Base-by-base conservation (phyloP, 805 yeast species). In the Ogataea wickerhamii region DNA sequence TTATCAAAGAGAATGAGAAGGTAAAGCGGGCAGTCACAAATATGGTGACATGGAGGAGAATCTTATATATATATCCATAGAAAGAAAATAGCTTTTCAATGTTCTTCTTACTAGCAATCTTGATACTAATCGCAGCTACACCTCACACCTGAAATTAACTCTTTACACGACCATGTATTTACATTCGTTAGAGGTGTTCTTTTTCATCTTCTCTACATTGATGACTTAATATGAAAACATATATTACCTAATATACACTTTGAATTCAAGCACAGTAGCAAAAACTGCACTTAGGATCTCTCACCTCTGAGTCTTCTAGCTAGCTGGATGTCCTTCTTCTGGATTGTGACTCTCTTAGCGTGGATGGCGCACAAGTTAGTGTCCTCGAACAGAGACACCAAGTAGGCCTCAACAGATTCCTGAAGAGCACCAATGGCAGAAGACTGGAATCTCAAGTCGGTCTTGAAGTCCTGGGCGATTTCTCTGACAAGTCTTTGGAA, bases 271-370 rank as follows among this genome's bases (percentile, higher is more conserved):
- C 27, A 14, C 32, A 36, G 11, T 23, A 38, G 36, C 19, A 18
- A 34, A 29, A 34, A 24, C 39, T 37, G 38, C 40, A 26, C 45
- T 64, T 79, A 85, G 54, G 91, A 78, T 82, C 93, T 82, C 75
- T 85, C 95, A 70, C 97, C 98, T 74, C 97, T 83, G 67, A 91
- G 80, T 76, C 98, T 85, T 76, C 97, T 85, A 54, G 98, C 98
- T 64, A 91, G 78, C 66, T 89, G 96, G 67, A 91, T 87, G 70
- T 91, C 98, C 74, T 89, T 89, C 87, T 88, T 91, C 78, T 87
- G 96, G 63, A 91, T 87, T 51, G 98, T 91, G 56, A 91, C 98
- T 74, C 98, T 84, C 82, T 93, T 91, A 61, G 98, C 98, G 71
- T 91, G 98, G 55, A 88, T 87, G 51, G 98, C 97, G 74, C 97